These are phyloP conservation scores for Colletotrichum tropicicola DNA, from an alignment of 2,329 filamentous ascomycete species.

Conservation along the genomic window DNA sequence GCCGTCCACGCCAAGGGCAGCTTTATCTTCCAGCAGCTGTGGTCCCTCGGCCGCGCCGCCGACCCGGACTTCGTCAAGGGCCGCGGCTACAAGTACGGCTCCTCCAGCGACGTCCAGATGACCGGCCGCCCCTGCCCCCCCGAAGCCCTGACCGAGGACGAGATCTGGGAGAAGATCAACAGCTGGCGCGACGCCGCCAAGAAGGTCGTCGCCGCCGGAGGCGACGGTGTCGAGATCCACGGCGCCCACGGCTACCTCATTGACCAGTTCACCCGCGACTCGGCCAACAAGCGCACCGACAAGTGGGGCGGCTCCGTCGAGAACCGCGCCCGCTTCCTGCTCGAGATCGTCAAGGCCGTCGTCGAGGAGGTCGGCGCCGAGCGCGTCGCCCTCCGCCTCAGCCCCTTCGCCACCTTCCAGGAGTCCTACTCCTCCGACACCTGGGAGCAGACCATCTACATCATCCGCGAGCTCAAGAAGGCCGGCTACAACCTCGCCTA, in stretches of 20 bases:
- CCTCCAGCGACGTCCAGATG: conserved; percentile 35
- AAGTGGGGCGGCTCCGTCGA: conserved; percentile 61
- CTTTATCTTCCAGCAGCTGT: conserved; percentile 37
- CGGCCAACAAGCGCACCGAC: conserved; percentile 48
- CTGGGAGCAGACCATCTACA: conserved; percentile 39
- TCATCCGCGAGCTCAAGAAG: conserved; percentile 37
- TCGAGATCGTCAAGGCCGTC: conserved; percentile 56
- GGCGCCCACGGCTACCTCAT: conserved; percentile 62
- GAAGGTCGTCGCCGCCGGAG: conserved; percentile 54
- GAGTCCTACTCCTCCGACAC: conserved; percentile 36
- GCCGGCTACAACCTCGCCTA: conserved; percentile 42
- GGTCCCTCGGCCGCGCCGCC: conserved; percentile 30
- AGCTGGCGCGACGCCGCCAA: conserved; percentile 59
- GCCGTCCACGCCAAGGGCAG: conserved; percentile 40
- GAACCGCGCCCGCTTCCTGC: conserved; percentile 61
- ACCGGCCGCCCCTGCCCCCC: conserved; percentile 31
- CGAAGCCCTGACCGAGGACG: conserved; percentile 47
- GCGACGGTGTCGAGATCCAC: conserved; percentile 64
- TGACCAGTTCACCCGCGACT: conserved; percentile 60
- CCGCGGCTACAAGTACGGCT: conserved; percentile 38
- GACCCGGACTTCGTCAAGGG: conserved; percentile 25
- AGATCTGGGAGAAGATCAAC: conserved; percentile 68
- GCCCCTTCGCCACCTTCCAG: conserved; percentile 39
- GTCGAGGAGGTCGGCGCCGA: conserved; percentile 43
- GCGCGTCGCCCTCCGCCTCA: conserved; percentile 48